A percentile compares a stretch with the other conserved stretches of the same genome.
These are phyloP conservation scores for Fusarium citri DNA, from an alignment of 2,329 filamentous ascomycete species.

Conservation along the genomic window DNA sequence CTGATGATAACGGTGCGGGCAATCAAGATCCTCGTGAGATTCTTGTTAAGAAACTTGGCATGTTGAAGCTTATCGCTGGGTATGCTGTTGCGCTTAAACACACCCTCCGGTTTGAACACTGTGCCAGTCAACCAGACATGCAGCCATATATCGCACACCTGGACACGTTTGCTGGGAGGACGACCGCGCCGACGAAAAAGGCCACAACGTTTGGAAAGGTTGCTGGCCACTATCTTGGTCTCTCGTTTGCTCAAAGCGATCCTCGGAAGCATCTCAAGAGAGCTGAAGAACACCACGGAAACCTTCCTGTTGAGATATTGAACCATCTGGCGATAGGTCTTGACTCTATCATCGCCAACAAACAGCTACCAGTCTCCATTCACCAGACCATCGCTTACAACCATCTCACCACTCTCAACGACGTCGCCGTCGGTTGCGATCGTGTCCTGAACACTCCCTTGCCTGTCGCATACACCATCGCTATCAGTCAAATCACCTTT, in stretches of 20 bases:
- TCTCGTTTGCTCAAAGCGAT: constrained; percentile 81
- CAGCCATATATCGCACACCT: constrained; percentile 76
- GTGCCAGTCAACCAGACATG: constrained; percentile 80
- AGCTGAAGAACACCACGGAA: constrained; percentile 77
- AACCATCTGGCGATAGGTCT: constrained; percentile 76
- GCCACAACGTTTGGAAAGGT: constrained; percentile 65
- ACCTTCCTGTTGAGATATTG: constrained; percentile 83
- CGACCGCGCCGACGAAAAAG: constrained; percentile 57
- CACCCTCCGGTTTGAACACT: constrained; percentile 85
- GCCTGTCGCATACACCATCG: constrained; percentile 83
- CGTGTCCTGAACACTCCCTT: constrained; percentile 85
- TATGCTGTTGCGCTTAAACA: constrained; percentile 83
- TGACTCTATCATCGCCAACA: constrained; percentile 68
- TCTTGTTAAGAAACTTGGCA: constrained; percentile 76
- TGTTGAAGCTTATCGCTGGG: constrained; percentile 81
- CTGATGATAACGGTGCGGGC: constrained; percentile 65
- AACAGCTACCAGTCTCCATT: constrained; percentile 66
- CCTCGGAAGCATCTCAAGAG: constrained; percentile 82
- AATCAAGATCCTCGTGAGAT: constrained; percentile 69
- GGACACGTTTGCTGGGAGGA: constrained; percentile 73
- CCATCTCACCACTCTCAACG: constrained; percentile 73
- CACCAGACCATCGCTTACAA: constrained; percentile 72
- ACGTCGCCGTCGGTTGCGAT: constrained; percentile 77
- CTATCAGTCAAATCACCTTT: constrained; percentile 88
- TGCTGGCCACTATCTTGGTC: constrained; percentile 77